Base-by-base conservation (phyloP, 2,329 filamentous ascomycete species). In the Aureobasidium lini region DNA sequence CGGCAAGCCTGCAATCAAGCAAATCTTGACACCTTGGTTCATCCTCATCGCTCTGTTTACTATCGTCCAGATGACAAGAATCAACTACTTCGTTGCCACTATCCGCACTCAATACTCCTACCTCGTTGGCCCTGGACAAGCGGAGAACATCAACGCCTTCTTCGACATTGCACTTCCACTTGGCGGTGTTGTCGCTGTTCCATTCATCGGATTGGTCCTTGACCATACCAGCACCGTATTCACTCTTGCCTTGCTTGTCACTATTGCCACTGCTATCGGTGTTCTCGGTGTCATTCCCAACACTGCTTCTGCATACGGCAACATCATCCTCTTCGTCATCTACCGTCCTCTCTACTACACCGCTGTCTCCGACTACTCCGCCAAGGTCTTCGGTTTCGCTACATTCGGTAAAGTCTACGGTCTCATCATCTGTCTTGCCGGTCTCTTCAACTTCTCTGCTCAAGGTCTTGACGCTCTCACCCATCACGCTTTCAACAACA, bases 371-470 rank as follows among this genome's bases (percentile, higher is more conserved):
- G 91, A 96, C 75, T 95, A 95, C 72, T 83, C 84, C 18, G 90
- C 90, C 62, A 95, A 95, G 74, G 90, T 96, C 37, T 96, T 96
- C 70, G 91, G 91, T 15, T 95, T 95, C 75, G 81, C 85, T 62
- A 95, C 90, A 0, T 96, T 96, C 66, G 92, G 91, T 47, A 95
- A 89, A 60, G 90, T 96, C n/a, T 96, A 96, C 72, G 91, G 91
- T 10, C 80, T 92, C 18, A 88, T 95, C 64, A 95, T 96, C 66
- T 95, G 89, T 72, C 75, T 94, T 1, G 87, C 90, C 0, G 91
- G 92, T 0, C 71, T 96, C 0, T 81, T 91, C 68, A 95, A 95
- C 73, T 92, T 96, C 68, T 83, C 83, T 1, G 90, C 95, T 75
- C 87, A 86, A 5, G 90, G 83, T 0, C 78, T 96, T 36, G 91